A percentile compares a stretch with the other conserved stretches of the same genome.
phyloP scores from a whole-genome alignment of 306 rosid species.

The Ziziphus jujuba region DNA sequence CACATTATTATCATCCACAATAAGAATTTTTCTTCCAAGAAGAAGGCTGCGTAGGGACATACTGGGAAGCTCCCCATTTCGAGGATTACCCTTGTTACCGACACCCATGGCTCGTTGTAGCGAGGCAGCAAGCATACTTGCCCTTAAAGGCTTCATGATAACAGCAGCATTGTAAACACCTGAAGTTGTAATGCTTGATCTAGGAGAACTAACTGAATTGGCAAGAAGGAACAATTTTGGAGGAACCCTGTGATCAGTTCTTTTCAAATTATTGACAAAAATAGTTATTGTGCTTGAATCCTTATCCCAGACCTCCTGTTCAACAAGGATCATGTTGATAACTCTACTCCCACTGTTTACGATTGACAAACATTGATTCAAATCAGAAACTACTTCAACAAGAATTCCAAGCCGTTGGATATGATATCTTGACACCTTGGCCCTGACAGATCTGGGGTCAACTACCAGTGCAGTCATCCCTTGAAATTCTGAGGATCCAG shows the following conservation, averaged over 20 bases:
- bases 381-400: constrained; percentile 65
- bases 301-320: constrained; percentile 83
- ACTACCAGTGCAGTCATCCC: constrained; percentile 78
- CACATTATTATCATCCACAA: constrained; percentile 87
- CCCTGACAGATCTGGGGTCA: constrained; percentile 75
- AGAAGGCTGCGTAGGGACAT: constrained; percentile 72
- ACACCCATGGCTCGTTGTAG: constrained; percentile 77
- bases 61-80: constrained; percentile 70
- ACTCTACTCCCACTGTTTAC: constrained; percentile 39
- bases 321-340: constrained; percentile 65
- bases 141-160: constrained; percentile 80
- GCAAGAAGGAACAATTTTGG: constrained; percentile 75
- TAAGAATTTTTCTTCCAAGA: constrained; percentile 72
- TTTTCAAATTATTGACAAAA: constrained; percentile 44
- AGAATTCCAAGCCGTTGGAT: constrained; percentile 79
- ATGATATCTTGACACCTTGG: constrained; percentile 85
- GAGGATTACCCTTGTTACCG: constrained; percentile 58
- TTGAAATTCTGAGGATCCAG: constrained; percentile 58
- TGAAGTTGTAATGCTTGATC: constrained; percentile 29
- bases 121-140: constrained; percentile 92
- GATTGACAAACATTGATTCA: constrained; percentile 56
- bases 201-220: constrained; percentile 52
- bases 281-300: constrained; percentile 45
- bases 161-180: constrained; percentile 43
- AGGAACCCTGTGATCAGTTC: constrained; percentile 34